Evolutionary conservation across 2,329 filamentous ascomycete genomes (phyloP).

Genomic region (Parafenestella ontariensis): DNA sequence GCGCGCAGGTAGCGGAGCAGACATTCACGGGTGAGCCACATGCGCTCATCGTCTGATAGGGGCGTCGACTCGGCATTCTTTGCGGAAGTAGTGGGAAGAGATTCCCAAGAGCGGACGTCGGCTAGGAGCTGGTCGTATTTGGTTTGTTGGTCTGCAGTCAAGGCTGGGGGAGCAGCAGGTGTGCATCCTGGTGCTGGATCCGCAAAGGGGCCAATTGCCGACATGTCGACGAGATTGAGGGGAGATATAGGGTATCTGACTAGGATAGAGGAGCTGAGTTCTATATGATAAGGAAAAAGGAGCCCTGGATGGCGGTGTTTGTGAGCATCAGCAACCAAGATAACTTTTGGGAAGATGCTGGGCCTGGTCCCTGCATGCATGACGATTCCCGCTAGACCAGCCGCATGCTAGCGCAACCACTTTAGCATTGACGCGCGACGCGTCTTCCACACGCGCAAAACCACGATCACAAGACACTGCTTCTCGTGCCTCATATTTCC

Average conservation of each 20-base stretch:
- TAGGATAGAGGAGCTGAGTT: background rate
- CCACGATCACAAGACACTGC: conserved; percentile 3
- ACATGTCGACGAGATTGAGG: conserved; percentile 18
- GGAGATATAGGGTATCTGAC: background rate
- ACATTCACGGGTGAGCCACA: conserved; percentile 93
- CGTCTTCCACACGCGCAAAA: conserved; percentile 32
- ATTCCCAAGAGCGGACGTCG: conserved; percentile 73
- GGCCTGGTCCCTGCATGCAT: conserved; percentile 19
- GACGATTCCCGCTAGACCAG: conserved; percentile 22
- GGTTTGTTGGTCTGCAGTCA: conserved; percentile 77
- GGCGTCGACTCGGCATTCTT: conserved; percentile 66
- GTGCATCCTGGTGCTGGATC: conserved; percentile 59
- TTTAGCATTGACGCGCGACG: conserved; percentile 36
- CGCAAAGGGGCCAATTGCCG: conserved; percentile 42
- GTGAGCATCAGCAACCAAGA: conserved; percentile 7
- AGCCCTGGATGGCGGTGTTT: conserved; percentile 1
- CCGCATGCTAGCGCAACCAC: conserved; percentile 24
- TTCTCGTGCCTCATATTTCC: conserved; percentile 8
- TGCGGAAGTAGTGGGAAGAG: conserved; percentile 69
- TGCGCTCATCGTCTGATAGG: conserved; percentile 78
- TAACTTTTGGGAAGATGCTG: conserved; percentile 21
- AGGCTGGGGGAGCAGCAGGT: conserved; percentile 62
- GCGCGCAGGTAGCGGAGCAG: conserved; percentile 91
- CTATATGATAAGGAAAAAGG: background rate
- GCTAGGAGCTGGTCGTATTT: conserved; percentile 83